Evolutionary conservation across 768 basidiomycete genomes (phyloP).

Genomic region (Lyophyllum decastes): DNA sequence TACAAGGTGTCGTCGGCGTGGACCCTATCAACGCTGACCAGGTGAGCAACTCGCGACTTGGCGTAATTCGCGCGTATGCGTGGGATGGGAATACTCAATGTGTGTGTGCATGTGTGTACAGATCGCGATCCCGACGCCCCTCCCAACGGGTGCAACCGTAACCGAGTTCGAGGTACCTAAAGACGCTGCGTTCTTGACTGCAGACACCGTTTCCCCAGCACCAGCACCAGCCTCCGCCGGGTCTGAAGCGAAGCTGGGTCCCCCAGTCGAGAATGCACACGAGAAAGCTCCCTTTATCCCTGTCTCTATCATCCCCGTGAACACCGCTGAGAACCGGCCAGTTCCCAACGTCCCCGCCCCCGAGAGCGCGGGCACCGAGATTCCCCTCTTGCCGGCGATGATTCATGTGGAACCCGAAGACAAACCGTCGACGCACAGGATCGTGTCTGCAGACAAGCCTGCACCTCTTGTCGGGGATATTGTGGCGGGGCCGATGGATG

Average conservation of each 20-base stretch:
- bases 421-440: slow-evolving; percentile 7
- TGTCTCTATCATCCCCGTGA: slow-evolving; percentile 41
- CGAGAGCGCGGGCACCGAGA: neutral
- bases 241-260: neutral
- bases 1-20: slow-evolving; percentile 37
- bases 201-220: slow-evolving; percentile 1
- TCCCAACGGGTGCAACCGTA: slow-evolving; percentile 19
- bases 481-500: slow-evolving; percentile 1
- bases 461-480: slow-evolving; percentile 8
- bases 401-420: neutral
- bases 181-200: slow-evolving; percentile 8
- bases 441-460: neutral
- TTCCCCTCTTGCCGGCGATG: neutral
- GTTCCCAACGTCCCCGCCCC: slow-evolving; percentile 2
- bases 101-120: slow-evolving; percentile 7
- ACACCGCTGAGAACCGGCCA: slow-evolving; percentile 38
- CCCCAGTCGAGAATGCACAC: neutral
- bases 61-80: neutral
- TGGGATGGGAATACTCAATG: neutral
- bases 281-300: slow-evolving; percentile 24
- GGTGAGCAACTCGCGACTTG: neutral
- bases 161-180: slow-evolving; percentile 16
- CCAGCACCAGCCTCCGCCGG: neutral
- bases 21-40: slow-evolving; percentile 26
- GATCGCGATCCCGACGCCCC: slow-evolving; percentile 33